Conservation (phyloP, 495 filamentous ascomycete genomes). For the Neurospora sp. region DNA sequence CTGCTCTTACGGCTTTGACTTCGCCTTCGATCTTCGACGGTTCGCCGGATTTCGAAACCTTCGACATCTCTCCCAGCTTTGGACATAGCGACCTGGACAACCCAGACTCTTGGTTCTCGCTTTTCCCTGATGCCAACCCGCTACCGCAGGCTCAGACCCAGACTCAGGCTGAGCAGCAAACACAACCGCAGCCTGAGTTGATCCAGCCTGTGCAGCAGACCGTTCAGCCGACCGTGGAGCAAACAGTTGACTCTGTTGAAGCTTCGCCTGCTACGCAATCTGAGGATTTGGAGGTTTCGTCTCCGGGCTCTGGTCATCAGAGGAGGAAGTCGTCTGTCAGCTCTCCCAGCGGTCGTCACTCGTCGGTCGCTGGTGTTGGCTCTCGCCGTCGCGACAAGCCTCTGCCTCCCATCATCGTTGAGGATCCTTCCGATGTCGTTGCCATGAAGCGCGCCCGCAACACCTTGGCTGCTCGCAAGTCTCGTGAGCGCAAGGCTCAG, state of each 20-base stretch:
- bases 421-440: constrained; percentile 59
- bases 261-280: constrained; percentile 34
- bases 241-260: constrained; percentile 18
- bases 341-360: constrained; percentile 45
- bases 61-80: constrained; percentile 67
- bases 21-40: constrained; percentile 69
- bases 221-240: neutral
- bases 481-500: constrained; percentile 69
- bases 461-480: constrained; percentile 91
- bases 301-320: constrained; percentile 19
- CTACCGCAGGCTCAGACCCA: neutral
- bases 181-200: neutral
- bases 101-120: constrained; percentile 46
- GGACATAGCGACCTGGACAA: constrained; percentile 37
- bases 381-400: constrained; percentile 66
- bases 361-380: constrained; percentile 58
- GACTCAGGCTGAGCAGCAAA: constrained; percentile 1
- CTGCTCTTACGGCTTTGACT: constrained; percentile 73
- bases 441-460: constrained; percentile 92
- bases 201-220: constrained; percentile 1
- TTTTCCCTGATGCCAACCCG: constrained; percentile 51
- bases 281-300: constrained; percentile 28
- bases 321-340: constrained; percentile 37
- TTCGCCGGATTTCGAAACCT: constrained; percentile 60
- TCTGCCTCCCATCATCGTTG: constrained; percentile 64